Percentiles rank a stretch among this genome's conserved stretches.
These are phyloP conservation scores for Aureococcus anophagefferens DNA, from an alignment of 108 stramenopile species.

Conservation along the genomic window DNA sequence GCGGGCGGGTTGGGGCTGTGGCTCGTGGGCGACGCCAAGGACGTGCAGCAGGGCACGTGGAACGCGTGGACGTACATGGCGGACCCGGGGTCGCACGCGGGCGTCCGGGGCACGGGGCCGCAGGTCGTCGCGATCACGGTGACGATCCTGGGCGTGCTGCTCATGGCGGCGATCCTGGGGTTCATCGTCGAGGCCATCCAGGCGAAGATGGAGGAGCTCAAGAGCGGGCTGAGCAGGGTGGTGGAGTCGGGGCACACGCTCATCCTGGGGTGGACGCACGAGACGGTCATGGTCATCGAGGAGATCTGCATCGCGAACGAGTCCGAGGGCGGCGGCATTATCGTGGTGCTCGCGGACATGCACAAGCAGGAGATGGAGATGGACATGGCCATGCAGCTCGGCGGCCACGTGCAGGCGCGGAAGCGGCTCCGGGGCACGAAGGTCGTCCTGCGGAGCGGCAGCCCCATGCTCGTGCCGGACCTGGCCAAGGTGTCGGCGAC, in stretches of 20 bases:
- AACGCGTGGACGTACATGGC: constrained; percentile 40
- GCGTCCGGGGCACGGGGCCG: constrained; percentile 11
- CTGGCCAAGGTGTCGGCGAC: constrained; percentile 26
- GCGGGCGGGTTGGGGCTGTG: constrained; percentile 1
- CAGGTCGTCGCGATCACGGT: constrained; percentile 22
- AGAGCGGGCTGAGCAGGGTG: constrained; percentile 34
- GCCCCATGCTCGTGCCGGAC: constrained; percentile 31
- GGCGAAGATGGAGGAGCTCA: constrained; percentile 38
- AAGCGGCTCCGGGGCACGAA: constrained; percentile 33
- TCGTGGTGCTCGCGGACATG: constrained; percentile 31
- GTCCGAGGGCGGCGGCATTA: constrained; percentile 37
- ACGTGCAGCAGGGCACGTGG: constrained; percentile 14
- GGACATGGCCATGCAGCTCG: constrained; percentile 4
- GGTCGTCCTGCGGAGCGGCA: constrained; percentile 35
- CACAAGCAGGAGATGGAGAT: constrained; percentile 32
- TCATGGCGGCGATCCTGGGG: constrained; percentile 43
- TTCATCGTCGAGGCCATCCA: constrained; percentile 36
- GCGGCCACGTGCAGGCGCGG: too few relatives aligned
- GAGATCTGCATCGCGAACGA: constrained; percentile 41
- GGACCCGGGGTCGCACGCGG: constrained; percentile 39
- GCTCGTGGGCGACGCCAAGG: constrained; percentile 8
- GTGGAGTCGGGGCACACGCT: constrained; percentile 37
- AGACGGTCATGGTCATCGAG: constrained; percentile 31
- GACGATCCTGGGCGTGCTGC: constrained; percentile 37
- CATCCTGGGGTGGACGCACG: constrained; percentile 39